phyloP scores from a whole-genome alignment of 495 filamentous ascomycete genomes.

The Penicillium coffeae region DNA sequence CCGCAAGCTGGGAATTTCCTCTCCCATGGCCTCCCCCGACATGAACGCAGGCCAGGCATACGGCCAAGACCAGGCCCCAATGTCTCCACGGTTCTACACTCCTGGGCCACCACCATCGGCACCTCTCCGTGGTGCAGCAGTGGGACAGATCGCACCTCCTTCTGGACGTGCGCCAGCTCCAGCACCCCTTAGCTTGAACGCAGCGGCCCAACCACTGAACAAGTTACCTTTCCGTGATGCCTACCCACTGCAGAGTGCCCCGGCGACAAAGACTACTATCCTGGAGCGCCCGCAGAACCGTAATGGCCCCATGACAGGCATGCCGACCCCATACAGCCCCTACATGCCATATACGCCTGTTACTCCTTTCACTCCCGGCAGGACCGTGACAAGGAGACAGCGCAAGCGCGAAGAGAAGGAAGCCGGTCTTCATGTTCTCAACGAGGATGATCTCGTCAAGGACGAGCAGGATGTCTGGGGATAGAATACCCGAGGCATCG shows the following conservation, averaged over 20 bases:
- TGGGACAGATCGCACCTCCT: conserved; percentile 16
- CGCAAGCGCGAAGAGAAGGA: conserved; percentile 52
- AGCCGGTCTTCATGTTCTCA: conserved; percentile 37
- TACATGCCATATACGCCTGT: conserved; percentile 91
- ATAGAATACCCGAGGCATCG: conserved; percentile 9
- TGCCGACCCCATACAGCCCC: conserved; percentile 78
- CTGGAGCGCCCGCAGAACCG: conserved; percentile 61
- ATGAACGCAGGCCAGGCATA: conserved; percentile 34
- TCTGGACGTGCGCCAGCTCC: conserved; percentile 25
- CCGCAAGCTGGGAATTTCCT: conserved; percentile 55
- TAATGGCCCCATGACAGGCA: conserved; percentile 66
- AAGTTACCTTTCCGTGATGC: conserved; percentile 57
- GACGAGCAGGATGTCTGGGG: conserved; percentile 58
- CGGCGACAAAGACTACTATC: conserved; percentile 72
- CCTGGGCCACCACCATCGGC: conserved; percentile 52
- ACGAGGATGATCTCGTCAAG: conserved; percentile 48
- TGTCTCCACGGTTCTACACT: conserved; percentile 56
- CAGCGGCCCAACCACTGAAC: conserved; percentile 11
- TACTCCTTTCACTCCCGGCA: conserved; percentile 78
- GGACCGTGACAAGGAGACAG: conserved; percentile 70
- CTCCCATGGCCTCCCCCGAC: conserved; percentile 53
- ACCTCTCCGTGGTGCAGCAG: conserved; percentile 18
- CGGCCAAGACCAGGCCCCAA: conserved; percentile 48
- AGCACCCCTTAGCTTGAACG: conserved; percentile 35
- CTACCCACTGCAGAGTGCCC: conserved; percentile 50